These are phyloP conservation scores for Aspergillus felis DNA, from an alignment of 2,329 filamentous ascomycete genomes.

Conservation along the genomic window DNA sequence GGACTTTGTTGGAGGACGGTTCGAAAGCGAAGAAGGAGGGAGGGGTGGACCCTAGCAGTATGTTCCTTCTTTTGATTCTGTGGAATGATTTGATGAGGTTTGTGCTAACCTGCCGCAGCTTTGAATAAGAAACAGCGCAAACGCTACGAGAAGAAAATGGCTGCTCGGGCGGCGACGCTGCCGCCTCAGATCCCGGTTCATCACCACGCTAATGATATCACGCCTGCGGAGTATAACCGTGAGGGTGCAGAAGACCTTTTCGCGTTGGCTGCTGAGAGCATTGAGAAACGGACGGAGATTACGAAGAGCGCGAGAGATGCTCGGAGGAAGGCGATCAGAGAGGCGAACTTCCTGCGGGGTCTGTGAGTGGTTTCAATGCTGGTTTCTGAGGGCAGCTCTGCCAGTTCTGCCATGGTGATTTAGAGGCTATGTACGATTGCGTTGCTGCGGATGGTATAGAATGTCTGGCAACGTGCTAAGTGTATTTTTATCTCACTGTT, in stretches of 20 bases:
- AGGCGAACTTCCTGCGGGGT: slow-evolving; percentile 47
- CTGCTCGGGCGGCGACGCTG: slow-evolving; percentile 35
- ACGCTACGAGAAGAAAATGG: slow-evolving; percentile 46
- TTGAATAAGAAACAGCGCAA: slow-evolving; percentile 48
- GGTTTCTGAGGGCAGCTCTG: not conserved
- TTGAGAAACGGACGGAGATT: slow-evolving; percentile 38
- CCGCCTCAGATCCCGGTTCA: slow-evolving; percentile 43
- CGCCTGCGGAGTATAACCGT: slow-evolving; percentile 34
- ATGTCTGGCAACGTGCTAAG: slow-evolving; percentile 11
- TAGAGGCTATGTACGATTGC: slow-evolving; percentile 15
- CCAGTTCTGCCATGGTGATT: slow-evolving; percentile 1
- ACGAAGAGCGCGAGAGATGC: slow-evolving; percentile 43
- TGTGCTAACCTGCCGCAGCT: slow-evolving; percentile 26
- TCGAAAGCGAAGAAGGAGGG: slow-evolving; percentile 31
- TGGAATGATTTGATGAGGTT: not conserved
- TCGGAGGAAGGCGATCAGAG: slow-evolving; percentile 44
- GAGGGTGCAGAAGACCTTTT: slow-evolving; percentile 21
- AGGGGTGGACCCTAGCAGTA: slow-evolving; percentile 40
- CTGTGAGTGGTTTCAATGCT: slow-evolving; percentile 29
- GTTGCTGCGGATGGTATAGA: slow-evolving; percentile 6
- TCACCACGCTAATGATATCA: slow-evolving; percentile 45
- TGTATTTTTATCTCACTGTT: slow-evolving; percentile 31
- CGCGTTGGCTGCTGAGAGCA: slow-evolving; percentile 32
- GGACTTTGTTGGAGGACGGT: slow-evolving; percentile 40
- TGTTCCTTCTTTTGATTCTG: too few relatives aligned